A percentile compares a stretch with the other conserved stretches of the same genome.
phyloP scores from a whole-genome alignment of 495 filamentous ascomycete genomes.

The Talaromyces proteolyticus region DNA sequence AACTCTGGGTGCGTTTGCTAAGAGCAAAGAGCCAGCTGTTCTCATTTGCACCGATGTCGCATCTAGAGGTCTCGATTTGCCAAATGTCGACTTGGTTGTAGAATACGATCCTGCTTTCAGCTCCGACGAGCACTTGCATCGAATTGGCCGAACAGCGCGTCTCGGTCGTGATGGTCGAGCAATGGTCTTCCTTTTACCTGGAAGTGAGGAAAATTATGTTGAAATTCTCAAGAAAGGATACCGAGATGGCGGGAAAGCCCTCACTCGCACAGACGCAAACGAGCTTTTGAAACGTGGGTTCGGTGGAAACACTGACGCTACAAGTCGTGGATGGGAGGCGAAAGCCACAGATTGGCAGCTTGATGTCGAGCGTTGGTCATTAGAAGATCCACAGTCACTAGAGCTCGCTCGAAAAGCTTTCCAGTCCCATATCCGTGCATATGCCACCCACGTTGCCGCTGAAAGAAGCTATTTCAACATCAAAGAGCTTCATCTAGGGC shows the following conservation, averaged over 20 bases:
- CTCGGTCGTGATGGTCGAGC: slow-evolving; percentile 86
- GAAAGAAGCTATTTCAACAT: slow-evolving; percentile 86
- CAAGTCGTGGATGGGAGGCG: slow-evolving; percentile 56
- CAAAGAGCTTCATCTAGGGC: slow-evolving; percentile 81
- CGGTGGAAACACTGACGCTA: slow-evolving; percentile 30
- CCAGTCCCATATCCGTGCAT: slow-evolving; percentile 88
- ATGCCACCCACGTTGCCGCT: slow-evolving; percentile 82
- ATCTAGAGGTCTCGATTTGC: slow-evolving; percentile 87
- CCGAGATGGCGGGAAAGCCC: slow-evolving; percentile 47
- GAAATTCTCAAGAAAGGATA: slow-evolving; percentile 58
- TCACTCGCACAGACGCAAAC: slow-evolving; percentile 49
- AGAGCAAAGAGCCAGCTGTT: slow-evolving; percentile 57
- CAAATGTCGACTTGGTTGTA: slow-evolving; percentile 87
- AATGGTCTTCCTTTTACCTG: slow-evolving; percentile 81
- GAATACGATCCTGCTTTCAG: slow-evolving; percentile 95
- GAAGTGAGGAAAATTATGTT: slow-evolving; percentile 85
- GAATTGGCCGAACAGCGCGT: slow-evolving; percentile 90
- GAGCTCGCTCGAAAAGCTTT: slow-evolving; percentile 75
- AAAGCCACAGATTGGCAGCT: slow-evolving; percentile 74
- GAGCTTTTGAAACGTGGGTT: slow-evolving; percentile 60
- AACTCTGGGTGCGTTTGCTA: slow-evolving; percentile 72
- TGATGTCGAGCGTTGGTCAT: slow-evolving; percentile 64
- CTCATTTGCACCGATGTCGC: slow-evolving; percentile 94
- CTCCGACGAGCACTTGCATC: slow-evolving; percentile 85
- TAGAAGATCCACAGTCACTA: slow-evolving; percentile 53